Conservation (phyloP, 306 rosid species). For the Corylus avellana region DNA sequence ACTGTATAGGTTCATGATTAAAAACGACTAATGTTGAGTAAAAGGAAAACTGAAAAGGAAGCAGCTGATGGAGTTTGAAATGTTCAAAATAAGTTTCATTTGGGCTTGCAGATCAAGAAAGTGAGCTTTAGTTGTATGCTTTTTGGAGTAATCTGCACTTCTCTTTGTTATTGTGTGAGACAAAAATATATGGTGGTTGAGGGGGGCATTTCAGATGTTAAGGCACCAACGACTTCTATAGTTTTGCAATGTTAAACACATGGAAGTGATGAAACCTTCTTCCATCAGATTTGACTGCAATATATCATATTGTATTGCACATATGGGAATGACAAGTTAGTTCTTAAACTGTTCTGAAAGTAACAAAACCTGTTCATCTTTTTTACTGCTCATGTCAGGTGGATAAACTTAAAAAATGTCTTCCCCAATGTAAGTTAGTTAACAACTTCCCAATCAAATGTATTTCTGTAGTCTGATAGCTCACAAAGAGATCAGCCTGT, state of each 20-base stretch:
- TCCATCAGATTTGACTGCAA: neutral
- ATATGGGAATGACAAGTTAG: neutral
- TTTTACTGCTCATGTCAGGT: neutral
- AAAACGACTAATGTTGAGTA: neutral
- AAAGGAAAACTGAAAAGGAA: neutral
- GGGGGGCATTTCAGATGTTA: neutral
- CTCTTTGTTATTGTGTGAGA: neutral
- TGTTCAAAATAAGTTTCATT: neutral
- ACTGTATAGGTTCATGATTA: neutral
- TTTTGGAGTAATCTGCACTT: slow-evolving; percentile 9
- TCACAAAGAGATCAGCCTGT: too few relatives aligned
- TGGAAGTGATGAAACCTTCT: neutral
- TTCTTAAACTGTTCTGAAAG: neutral
- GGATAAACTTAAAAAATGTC: too few relatives aligned
- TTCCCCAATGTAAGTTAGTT: too few relatives aligned
- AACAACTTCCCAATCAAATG: too few relatives aligned
- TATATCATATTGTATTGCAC: neutral
- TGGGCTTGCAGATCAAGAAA: slow-evolving; percentile 19
- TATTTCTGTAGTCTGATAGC: too few relatives aligned
- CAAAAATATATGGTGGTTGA: slow-evolving; percentile 13
- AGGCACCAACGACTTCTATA: neutral
- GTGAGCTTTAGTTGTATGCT: neutral
- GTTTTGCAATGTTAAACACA: neutral
- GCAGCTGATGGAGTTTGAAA: neutral
- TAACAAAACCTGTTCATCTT: neutral